These are phyloP conservation scores for Pichia phayaonensis DNA, from an alignment of 805 yeast genomes.

Conservation along the genomic window DNA sequence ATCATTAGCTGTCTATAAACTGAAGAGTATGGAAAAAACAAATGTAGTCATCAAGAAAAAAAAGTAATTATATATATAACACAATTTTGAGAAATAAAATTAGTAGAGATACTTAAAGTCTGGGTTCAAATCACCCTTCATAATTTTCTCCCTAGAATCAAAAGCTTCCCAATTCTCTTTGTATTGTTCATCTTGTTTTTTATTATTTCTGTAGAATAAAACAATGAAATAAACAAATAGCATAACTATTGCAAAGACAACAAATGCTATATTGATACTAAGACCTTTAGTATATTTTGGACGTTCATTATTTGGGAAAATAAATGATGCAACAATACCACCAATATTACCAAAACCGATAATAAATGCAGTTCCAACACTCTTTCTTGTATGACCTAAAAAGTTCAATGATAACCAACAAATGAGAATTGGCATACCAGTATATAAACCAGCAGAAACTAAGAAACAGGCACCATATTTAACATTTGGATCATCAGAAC, in stretches of 20 bases:
- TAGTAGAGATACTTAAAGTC: slow-evolving; percentile 40
- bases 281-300: slow-evolving; percentile 55
- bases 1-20: background rate
- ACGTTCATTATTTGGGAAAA: slow-evolving; percentile 46
- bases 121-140: slow-evolving; percentile 35
- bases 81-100: background rate
- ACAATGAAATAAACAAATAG: slow-evolving; percentile 28
- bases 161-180: slow-evolving; percentile 22
- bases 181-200: slow-evolving; percentile 28
- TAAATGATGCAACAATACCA: slow-evolving; percentile 56
- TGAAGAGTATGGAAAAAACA: background rate
- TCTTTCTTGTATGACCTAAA: slow-evolving; percentile 54
- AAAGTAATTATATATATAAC: background rate
- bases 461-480: slow-evolving; percentile 62
- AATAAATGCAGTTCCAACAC: slow-evolving; percentile 42
- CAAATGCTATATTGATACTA: slow-evolving; percentile 41
- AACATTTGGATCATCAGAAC: slow-evolving; percentile 25
- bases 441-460: slow-evolving; percentile 48
- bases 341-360: slow-evolving; percentile 72
- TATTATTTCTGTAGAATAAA: slow-evolving; percentile 27
- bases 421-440: slow-evolving; percentile 61
- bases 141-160: slow-evolving; percentile 24
- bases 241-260: slow-evolving; percentile 33
- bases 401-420: slow-evolving; percentile 62
- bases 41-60: background rate